Conservation (phyloP, 2,329 filamentous ascomycete genomes). For the Penicillium sp. region DNA sequence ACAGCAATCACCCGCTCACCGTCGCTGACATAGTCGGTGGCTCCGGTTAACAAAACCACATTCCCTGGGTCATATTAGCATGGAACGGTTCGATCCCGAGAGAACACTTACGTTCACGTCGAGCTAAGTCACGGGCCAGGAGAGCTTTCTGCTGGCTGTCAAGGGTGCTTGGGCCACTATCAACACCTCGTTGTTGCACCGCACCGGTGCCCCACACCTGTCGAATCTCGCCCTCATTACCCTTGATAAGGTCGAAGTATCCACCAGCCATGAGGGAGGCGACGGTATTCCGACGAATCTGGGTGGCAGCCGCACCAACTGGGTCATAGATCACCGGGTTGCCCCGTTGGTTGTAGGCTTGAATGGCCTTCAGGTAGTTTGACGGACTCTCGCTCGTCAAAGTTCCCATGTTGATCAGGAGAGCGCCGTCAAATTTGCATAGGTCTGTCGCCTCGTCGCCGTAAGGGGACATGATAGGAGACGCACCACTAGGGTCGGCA, state of each 20-base stretch:
- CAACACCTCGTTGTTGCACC: constrained; percentile 76
- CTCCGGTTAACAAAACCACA: constrained; percentile 79
- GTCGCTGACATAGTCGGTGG: constrained; percentile 73
- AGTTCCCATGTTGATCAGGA: constrained; percentile 95
- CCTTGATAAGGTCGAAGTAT: constrained; percentile 86
- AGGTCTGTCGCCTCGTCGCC: constrained; percentile 78
- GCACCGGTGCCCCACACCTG: constrained; percentile 62
- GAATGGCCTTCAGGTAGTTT: constrained; percentile 70
- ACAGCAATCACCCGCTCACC: constrained; percentile 66
- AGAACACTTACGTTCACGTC: constrained; percentile 52
- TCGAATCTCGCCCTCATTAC: constrained; percentile 84
- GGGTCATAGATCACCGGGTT: constrained; percentile 82
- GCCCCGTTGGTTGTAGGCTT: constrained; percentile 74
- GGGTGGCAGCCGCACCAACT: constrained; percentile 82
- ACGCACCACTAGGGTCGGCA: constrained; percentile 58
- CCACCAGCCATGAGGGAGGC: constrained; percentile 68
- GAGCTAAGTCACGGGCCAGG: constrained; percentile 66
- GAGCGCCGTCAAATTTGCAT: constrained; percentile 68
- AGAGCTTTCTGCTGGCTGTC: constrained; percentile 55
- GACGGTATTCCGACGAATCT: constrained; percentile 68
- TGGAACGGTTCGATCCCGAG: neutral
- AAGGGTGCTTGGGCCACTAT: constrained; percentile 63
- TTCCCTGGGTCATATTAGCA: constrained; percentile 41
- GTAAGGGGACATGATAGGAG: constrained; percentile 91
- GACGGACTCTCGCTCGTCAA: constrained; percentile 70